Percentiles rank a stretch among this genome's conserved stretches.
These are phyloP conservation scores for Hypomyces perniciosus DNA, from an alignment of 2,329 filamentous ascomycete genomes.

Conservation along the genomic window DNA sequence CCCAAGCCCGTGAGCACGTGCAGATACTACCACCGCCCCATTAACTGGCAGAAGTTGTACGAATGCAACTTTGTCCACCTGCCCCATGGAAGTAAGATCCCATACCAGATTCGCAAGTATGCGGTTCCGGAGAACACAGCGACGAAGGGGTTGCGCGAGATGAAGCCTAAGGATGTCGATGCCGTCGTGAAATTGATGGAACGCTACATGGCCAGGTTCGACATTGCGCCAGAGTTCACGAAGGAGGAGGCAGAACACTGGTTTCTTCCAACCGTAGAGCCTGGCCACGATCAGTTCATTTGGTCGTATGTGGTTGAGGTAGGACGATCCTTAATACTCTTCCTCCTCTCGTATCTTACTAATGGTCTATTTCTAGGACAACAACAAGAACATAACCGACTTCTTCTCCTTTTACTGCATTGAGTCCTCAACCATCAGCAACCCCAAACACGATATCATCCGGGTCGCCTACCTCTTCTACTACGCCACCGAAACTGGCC, in stretches of 20 bases:
- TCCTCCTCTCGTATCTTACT: not conserved
- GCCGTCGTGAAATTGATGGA: conserved; percentile 68
- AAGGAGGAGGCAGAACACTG: conserved; percentile 82
- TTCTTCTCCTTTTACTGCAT: conserved; percentile 97
- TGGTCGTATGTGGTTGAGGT: conserved; percentile 91
- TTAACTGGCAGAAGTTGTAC: conserved; percentile 95
- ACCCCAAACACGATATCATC: conserved; percentile 70
- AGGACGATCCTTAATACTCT: conserved; percentile 15
- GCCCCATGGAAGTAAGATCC: conserved; percentile 74
- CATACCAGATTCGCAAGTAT: conserved; percentile 81
- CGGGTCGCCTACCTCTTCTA: conserved; percentile 95
- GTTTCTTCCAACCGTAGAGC: conserved; percentile 62
- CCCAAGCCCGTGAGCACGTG: conserved; percentile 90
- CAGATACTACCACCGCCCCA: conserved; percentile 87
- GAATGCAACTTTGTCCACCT: conserved; percentile 91
- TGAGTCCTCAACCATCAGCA: conserved; percentile 84
- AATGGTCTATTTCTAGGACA: not conserved
- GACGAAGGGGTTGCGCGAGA: conserved; percentile 69
- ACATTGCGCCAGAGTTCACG: conserved; percentile 77
- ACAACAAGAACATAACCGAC: conserved; percentile 77
- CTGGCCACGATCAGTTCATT: conserved; percentile 68
- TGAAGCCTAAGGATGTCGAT: conserved; percentile 73
- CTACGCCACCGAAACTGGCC: conserved; percentile 80
- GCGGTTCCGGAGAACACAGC: conserved; percentile 68
- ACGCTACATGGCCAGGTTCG: conserved; percentile 72